phyloP scores from a whole-genome alignment of 2,329 filamentous ascomycete genomes.

The Dactylella cylindrospora region DNA sequence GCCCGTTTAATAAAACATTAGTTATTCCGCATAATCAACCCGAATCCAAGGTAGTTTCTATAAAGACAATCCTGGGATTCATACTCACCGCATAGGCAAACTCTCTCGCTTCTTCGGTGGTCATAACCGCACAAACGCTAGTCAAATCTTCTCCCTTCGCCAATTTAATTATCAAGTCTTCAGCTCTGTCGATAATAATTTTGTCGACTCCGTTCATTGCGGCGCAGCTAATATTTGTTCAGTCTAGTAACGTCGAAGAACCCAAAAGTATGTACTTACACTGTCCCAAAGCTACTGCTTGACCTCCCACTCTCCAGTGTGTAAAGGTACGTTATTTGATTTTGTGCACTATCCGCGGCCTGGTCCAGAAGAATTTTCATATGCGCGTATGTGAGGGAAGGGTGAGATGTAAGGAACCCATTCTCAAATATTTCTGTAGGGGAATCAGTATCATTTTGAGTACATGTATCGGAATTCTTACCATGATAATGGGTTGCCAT shows the following conservation, averaged over 20 bases:
- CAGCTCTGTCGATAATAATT: conserved; percentile 72
- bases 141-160: conserved; percentile 75
- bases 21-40: neutral
- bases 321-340: conserved; percentile 75
- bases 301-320: conserved; percentile 68
- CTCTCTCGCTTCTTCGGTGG: conserved; percentile 63
- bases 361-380: conserved; percentile 70
- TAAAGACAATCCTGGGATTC: neutral
- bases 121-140: conserved; percentile 68
- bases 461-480: neutral
- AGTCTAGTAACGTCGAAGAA: neutral
- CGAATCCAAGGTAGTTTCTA: neutral
- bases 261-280: conserved; percentile 52
- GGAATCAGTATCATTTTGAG: neutral
- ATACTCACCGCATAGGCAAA: conserved; percentile 64
- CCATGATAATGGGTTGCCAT: conserved; percentile 64
- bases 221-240: conserved; percentile 64
- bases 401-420: conserved; percentile 58
- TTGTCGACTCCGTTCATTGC: conserved; percentile 78
- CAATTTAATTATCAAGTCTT: conserved; percentile 68
- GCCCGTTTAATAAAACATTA: conserved; percentile 5
- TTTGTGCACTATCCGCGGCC: conserved; percentile 57
- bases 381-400: conserved; percentile 63
- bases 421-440: conserved; percentile 68
- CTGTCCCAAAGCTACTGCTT: conserved; percentile 78